Percentiles rank a stretch among this genome's conserved stretches.
Evolutionary conservation across 495 filamentous ascomycete genomes (phyloP).

Genomic region (Xanthoparmelia taractica): DNA sequence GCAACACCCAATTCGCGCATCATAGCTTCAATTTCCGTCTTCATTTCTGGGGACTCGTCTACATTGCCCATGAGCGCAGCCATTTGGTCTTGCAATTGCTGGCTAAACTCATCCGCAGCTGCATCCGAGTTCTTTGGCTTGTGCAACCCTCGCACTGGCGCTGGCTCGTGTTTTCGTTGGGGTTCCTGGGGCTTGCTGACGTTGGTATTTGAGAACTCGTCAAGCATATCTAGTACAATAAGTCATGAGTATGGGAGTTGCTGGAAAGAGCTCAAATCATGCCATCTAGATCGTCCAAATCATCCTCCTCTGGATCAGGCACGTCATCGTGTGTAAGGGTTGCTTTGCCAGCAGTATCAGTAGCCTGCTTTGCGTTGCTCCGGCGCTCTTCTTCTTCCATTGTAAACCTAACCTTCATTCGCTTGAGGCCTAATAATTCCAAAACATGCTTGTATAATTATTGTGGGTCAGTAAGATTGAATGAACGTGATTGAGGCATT

Average conservation of each 20-base stretch:
- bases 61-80: constrained; percentile 63
- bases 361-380: not conserved
- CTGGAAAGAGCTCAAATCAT: constrained; percentile 20
- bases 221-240: constrained; percentile 63
- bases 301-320: constrained; percentile 73
- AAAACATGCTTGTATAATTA: constrained; percentile 1
- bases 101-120: constrained; percentile 59
- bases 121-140: constrained; percentile 9
- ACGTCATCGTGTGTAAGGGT: constrained; percentile 39
- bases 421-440: not conserved
- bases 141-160: constrained; percentile 45
- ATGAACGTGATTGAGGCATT: not conserved
- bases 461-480: not conserved
- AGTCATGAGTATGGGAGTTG: constrained; percentile 11
- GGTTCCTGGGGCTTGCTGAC: constrained; percentile 24
- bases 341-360: not conserved
- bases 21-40: constrained; percentile 77
- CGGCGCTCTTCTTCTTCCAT: constrained; percentile 27
- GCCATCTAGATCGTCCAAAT: constrained; percentile 91
- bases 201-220: constrained; percentile 66
- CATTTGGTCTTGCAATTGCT: constrained; percentile 77
- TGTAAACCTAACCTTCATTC: not conserved
- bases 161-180: constrained; percentile 22
- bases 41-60: constrained; percentile 65
- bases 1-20: constrained; percentile 65